phyloP scores from a whole-genome alignment of 78 protist species.

The Dictyostelium brefeldianum region DNA sequence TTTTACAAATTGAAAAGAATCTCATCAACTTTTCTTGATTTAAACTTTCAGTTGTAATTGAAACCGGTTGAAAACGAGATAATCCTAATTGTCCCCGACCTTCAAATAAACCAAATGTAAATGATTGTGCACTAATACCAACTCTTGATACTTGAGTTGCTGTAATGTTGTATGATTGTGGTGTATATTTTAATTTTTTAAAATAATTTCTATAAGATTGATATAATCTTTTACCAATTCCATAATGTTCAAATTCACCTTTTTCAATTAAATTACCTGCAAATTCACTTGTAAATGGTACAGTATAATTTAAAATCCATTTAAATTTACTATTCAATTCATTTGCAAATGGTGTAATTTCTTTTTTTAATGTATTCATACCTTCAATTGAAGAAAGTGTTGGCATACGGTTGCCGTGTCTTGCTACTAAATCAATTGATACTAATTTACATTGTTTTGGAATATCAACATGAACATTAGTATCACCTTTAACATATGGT shows the following conservation, averaged over 20 bases:
- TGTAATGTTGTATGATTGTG: not conserved
- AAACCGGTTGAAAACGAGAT: slow-evolving; percentile 26
- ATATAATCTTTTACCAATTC: slow-evolving; percentile 19
- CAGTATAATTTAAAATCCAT: not conserved
- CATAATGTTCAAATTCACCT: slow-evolving; percentile 39
- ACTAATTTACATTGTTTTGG: slow-evolving; percentile 10
- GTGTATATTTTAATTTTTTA: slow-evolving; percentile 2
- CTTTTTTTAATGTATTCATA: slow-evolving; percentile 7
- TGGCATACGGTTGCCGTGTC: slow-evolving; percentile 24
- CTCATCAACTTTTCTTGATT: not conserved
- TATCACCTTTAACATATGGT: not conserved
- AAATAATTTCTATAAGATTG: not conserved
- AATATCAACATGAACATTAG: not conserved
- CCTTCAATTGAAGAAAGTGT: not conserved
- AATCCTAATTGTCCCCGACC: slow-evolving; percentile 17
- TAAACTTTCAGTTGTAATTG: not conserved
- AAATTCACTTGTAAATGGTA: not conserved
- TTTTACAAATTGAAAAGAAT: not conserved
- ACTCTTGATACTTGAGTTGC: not conserved
- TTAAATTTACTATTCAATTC: not conserved
- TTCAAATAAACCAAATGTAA: slow-evolving; percentile 38
- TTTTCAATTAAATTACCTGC: slow-evolving; percentile 22
- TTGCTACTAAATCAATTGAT: not conserved
- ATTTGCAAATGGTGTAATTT: not conserved
- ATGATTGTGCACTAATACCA: slow-evolving; percentile 47